These are phyloP conservation scores for Zymoseptoria tritici DNA, from an alignment of 2,329 filamentous ascomycete genomes.

Conservation along the genomic window DNA sequence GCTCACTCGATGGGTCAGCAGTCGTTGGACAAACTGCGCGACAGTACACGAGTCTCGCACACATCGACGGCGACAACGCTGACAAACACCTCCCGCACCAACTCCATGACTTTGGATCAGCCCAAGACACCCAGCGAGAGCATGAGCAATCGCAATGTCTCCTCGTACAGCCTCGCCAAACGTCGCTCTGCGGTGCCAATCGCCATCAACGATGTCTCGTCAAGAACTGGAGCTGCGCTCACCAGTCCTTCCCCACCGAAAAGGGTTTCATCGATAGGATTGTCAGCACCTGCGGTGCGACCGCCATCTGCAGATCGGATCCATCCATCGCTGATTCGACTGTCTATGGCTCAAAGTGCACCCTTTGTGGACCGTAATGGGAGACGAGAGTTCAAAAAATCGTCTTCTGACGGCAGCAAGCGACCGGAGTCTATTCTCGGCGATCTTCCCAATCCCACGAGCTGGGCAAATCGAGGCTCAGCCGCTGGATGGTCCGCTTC, in stretches of 20 bases:
- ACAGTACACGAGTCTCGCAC: constrained; percentile 25
- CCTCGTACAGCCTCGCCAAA: constrained; percentile 19
- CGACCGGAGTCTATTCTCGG: constrained; percentile 23
- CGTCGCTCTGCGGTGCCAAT: constrained; percentile 20
- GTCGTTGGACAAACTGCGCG: constrained; percentile 22
- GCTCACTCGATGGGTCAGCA: constrained; percentile 22
- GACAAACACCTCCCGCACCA: constrained; percentile 21
- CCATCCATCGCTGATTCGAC: background rate
- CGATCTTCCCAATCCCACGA: constrained; percentile 17
- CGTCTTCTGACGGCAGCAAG: background rate
- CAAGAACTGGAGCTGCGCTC: background rate
- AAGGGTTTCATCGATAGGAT: background rate
- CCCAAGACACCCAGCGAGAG: constrained; percentile 9
- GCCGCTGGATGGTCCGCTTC: background rate
- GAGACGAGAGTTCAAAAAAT: background rate
- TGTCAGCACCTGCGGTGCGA: background rate
- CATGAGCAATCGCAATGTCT: constrained; percentile 16
- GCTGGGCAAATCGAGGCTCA: constrained; percentile 14
- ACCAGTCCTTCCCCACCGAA: background rate
- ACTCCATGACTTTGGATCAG: constrained; percentile 20
- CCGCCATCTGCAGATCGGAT: background rate
- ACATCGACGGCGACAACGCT: constrained; percentile 20
- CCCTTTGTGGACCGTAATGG: constrained; percentile 10
- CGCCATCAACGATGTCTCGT: constrained; percentile 1
- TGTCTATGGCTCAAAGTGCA: constrained; percentile 9